Conservation (phyloP, 2,329 filamentous ascomycete genomes). For the Mollisia scopiformis region DNA sequence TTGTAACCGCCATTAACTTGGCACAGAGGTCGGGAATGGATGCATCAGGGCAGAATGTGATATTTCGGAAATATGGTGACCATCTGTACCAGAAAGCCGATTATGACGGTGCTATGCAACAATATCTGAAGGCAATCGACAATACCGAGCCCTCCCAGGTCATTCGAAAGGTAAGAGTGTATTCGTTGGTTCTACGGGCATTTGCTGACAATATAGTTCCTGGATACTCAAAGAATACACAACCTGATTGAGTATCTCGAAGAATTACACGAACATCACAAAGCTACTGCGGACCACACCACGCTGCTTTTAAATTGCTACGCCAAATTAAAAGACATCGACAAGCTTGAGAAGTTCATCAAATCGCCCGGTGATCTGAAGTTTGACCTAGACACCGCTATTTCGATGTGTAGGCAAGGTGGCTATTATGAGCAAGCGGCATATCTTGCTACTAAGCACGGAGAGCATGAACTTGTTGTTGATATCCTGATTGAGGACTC, state of each 20-base stretch:
- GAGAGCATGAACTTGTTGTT: conserved; percentile 90
- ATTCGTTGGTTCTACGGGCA: background rate
- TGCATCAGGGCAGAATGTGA: conserved; percentile 80
- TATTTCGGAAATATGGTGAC: conserved; percentile 92
- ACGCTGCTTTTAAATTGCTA: conserved; percentile 96
- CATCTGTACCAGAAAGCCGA: conserved; percentile 93
- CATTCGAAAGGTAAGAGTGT: conserved; percentile 74
- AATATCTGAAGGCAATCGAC: conserved; percentile 95
- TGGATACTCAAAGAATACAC: conserved; percentile 96
- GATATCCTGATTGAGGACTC: conserved; percentile 96
- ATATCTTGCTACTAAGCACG: conserved; percentile 91
- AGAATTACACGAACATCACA: conserved; percentile 91
- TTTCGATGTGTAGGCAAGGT: conserved; percentile 95
- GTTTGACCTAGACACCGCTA: conserved; percentile 96
- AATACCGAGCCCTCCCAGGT: conserved; percentile 96
- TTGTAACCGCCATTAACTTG: conserved; percentile 86
- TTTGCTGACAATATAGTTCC: conserved; percentile 61
- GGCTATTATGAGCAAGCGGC: conserved; percentile 97
- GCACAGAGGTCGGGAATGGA: conserved; percentile 88
- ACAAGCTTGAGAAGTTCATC: conserved; percentile 95
- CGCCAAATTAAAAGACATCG: conserved; percentile 95
- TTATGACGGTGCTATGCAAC: conserved; percentile 98
- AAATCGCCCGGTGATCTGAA: conserved; percentile 93
- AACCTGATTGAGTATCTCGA: conserved; percentile 97
- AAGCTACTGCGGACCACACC: conserved; percentile 92